These are phyloP conservation scores for Magnaporthiopsis poae DNA, from an alignment of 2,329 filamentous ascomycete species.

Conservation along the genomic window DNA sequence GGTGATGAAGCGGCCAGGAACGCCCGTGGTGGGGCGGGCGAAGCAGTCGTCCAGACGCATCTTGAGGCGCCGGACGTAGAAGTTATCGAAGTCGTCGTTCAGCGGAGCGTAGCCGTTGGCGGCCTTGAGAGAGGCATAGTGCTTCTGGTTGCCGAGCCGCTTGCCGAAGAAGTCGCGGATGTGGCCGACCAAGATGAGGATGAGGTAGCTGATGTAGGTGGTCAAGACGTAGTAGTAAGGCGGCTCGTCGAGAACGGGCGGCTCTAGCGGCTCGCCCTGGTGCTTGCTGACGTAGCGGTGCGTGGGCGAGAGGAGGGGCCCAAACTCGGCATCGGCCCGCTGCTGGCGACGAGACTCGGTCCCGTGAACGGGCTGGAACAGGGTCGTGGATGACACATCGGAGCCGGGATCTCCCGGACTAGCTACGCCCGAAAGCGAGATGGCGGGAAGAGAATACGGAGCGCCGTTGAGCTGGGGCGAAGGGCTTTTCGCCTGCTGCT, in stretches of 20 bases:
- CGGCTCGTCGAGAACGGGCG: slow-evolving; percentile 86
- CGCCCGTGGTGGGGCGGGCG: slow-evolving; percentile 80
- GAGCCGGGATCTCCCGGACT: slow-evolving; percentile 52
- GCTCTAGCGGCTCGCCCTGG: slow-evolving; percentile 66
- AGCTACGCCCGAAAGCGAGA: slow-evolving; percentile 63
- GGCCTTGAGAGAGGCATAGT: slow-evolving; percentile 71
- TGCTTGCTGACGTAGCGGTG: slow-evolving; percentile 88
- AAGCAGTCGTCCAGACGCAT: slow-evolving; percentile 95
- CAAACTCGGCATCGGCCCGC: slow-evolving; percentile 81
- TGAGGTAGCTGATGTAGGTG: slow-evolving; percentile 95
- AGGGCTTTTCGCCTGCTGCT: slow-evolving; percentile 46
- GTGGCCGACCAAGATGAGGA: slow-evolving; percentile 90
- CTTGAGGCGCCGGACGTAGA: slow-evolving; percentile 88
- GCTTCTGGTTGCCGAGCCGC: slow-evolving; percentile 73
- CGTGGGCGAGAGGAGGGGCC: slow-evolving; percentile 65
- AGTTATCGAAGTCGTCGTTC: slow-evolving; percentile 98
- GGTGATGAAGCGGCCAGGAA: slow-evolving; percentile 88
- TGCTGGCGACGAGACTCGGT: slow-evolving; percentile 68
- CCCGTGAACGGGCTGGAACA: slow-evolving; percentile 81
- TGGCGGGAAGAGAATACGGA: slow-evolving; percentile 63
- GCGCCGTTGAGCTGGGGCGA: slow-evolving; percentile 36
- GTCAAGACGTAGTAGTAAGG: slow-evolving; percentile 95
- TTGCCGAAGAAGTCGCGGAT: slow-evolving; percentile 97
- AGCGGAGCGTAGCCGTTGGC: slow-evolving; percentile 86
- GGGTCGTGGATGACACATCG: slow-evolving; percentile 63